Conservation (phyloP, 495 filamentous ascomycete genomes). For the Xanthoparmelia taractica region DNA sequence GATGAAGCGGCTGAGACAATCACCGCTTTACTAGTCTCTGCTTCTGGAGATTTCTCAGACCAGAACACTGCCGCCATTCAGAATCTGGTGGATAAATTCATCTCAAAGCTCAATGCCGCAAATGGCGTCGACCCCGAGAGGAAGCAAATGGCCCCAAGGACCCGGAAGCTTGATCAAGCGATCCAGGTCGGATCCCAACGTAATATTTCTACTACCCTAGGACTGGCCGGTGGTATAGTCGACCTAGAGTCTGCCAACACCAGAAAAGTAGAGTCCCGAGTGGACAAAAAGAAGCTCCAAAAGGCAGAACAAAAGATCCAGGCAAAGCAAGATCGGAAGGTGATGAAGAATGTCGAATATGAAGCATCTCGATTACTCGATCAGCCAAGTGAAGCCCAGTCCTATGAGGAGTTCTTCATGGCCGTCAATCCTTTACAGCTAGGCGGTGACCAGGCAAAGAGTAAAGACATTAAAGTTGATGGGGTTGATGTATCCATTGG, state of each 20-base stretch:
- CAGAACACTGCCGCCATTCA: constrained; percentile 69
- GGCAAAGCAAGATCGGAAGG: constrained; percentile 97
- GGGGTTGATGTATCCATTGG: constrained; percentile 89
- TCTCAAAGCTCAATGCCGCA: constrained; percentile 64
- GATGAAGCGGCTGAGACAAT: constrained; percentile 78
- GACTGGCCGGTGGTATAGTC: constrained; percentile 72
- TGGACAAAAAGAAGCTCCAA: constrained; percentile 98
- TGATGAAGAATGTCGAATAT: constrained; percentile 95
- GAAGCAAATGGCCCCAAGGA: constrained; percentile 60
- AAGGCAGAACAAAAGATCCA: constrained; percentile 97
- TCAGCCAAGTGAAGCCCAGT: constrained; percentile 73
- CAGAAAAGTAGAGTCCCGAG: constrained; percentile 91
- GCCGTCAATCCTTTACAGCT: constrained; percentile 92
- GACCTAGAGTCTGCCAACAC: constrained; percentile 89
- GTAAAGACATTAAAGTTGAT: constrained; percentile 98
- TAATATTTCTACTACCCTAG: constrained; percentile 91
- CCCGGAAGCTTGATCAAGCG: constrained; percentile 83
- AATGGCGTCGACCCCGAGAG: constrained; percentile 65
- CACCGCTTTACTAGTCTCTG: constrained; percentile 79
- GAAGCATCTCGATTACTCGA: constrained; percentile 88
- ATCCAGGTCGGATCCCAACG: constrained; percentile 91
- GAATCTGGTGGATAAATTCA: constrained; percentile 84
- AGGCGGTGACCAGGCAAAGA: constrained; percentile 73
- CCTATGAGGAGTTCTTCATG: constrained; percentile 99
- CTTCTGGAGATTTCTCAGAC: constrained; percentile 67